Percentiles rank a stretch among this genome's conserved stretches.
phyloP scores from a whole-genome alignment of 768 basidiomycete species.

The Lanmaoa rubissima region DNA sequence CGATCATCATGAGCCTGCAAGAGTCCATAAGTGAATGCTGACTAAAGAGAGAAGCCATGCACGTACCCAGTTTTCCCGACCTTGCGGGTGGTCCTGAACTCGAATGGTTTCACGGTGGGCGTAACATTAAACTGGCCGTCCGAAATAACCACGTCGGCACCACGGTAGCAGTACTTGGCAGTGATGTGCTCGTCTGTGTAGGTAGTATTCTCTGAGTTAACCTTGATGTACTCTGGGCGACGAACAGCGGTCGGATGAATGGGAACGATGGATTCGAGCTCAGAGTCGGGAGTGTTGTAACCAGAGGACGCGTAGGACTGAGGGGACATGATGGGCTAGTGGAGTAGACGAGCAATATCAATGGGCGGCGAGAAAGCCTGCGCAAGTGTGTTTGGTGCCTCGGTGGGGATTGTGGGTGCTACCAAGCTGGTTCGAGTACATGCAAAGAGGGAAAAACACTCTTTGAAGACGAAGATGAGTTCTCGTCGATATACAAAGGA shows the following conservation, averaged over 20 bases:
- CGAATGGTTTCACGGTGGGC: conserved; percentile 76
- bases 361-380: conserved; percentile 59
- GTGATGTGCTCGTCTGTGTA: conserved; percentile 85
- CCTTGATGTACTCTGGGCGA: conserved; percentile 70
- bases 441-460: conserved; percentile 55
- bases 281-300: conserved; percentile 68
- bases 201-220: conserved; percentile 76
- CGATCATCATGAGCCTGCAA: conserved; percentile 90
- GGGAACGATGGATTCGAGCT: conserved; percentile 64
- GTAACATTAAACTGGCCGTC: conserved; percentile 77
- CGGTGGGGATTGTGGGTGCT: conserved; percentile 85
- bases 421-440: conserved; percentile 95
- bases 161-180: conserved; percentile 78
- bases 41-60: conserved; percentile 3
- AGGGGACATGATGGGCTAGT: conserved; percentile 47
- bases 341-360: conserved; percentile 33
- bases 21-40: background rate
- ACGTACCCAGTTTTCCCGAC: conserved; percentile 92
- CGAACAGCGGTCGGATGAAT: conserved; percentile 86
- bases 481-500: background rate
- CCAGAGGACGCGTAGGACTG: conserved; percentile 48
- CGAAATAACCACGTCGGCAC: conserved; percentile 63
- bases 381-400: conserved; percentile 81
- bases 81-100: conserved; percentile 87
- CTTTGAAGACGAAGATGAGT: conserved; percentile 15